Conservation (phyloP, 441 rosid genomes). For the Kokia cookei region DNA sequence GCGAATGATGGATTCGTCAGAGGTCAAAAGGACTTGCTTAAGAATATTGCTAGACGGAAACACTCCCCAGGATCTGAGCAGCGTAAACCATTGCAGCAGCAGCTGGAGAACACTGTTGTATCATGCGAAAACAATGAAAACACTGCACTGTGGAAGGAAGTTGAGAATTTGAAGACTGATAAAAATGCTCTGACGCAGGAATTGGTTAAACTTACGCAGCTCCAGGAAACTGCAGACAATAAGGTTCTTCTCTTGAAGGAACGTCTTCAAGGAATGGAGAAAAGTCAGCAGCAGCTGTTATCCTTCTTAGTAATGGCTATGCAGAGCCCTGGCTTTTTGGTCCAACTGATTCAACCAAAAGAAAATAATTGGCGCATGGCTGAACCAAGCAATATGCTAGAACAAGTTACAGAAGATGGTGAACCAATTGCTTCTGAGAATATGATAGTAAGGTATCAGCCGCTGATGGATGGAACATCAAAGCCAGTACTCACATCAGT, state of each 20-base stretch:
- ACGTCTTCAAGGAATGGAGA: slow-evolving; percentile 83
- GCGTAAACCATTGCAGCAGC: not conserved
- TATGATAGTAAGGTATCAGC: slow-evolving; percentile 30
- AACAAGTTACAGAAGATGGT: slow-evolving; percentile 39
- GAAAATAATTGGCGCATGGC: slow-evolving; percentile 62
- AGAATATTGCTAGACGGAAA: slow-evolving; percentile 68
- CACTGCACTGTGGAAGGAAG: slow-evolving; percentile 54
- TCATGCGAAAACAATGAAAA: slow-evolving; percentile 16
- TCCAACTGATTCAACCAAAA: slow-evolving; percentile 35
- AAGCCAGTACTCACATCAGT: slow-evolving; percentile 21
- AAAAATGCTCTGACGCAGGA: slow-evolving; percentile 65
- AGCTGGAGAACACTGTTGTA: no score
- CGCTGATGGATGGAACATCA: slow-evolving; percentile 31
- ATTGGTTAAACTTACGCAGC: slow-evolving; percentile 59
- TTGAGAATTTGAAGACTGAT: slow-evolving; percentile 70
- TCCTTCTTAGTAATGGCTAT: slow-evolving; percentile 42
- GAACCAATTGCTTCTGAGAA: slow-evolving; percentile 38
- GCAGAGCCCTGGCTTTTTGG: no score
- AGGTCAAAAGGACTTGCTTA: slow-evolving; percentile 67
- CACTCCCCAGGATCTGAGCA: slow-evolving; percentile 45
- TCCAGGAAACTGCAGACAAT: slow-evolving; percentile 62
- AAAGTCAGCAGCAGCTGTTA: slow-evolving; percentile 87
- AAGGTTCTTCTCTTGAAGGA: slow-evolving; percentile 58
- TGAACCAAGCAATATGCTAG: slow-evolving; percentile 46
- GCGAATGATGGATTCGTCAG: slow-evolving; percentile 75